phyloP scores from a whole-genome alignment of 2,329 filamentous ascomycete genomes.

The Fusarium avenaceum region DNA sequence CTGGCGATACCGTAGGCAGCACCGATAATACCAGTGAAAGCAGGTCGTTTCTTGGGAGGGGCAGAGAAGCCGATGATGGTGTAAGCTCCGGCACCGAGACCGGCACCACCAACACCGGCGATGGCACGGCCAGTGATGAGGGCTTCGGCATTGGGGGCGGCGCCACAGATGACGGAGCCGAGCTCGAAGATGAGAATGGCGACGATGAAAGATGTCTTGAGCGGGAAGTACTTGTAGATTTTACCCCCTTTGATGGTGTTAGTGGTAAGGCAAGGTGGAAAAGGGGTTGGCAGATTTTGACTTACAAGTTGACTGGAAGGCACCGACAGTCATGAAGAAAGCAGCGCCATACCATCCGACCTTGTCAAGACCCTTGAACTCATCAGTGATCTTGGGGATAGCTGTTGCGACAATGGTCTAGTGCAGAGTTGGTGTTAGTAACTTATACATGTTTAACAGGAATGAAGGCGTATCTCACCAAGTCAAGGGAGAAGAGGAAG shows the following conservation, averaged over 20 bases:
- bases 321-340: conserved; percentile 64
- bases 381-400: conserved; percentile 68
- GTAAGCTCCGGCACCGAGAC: conserved; percentile 63
- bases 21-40: conserved; percentile 57
- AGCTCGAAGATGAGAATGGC: conserved; percentile 67
- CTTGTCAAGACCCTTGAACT: conserved; percentile 65
- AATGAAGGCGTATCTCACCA: conserved; percentile 50
- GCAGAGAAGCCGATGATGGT: conserved; percentile 64
- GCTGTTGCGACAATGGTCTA: conserved; percentile 70
- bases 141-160: conserved; percentile 61
- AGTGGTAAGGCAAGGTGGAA: conserved; percentile 9
- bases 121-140: conserved; percentile 67
- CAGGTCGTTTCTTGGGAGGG: conserved; percentile 53
- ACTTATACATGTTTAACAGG: not conserved
- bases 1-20: conserved; percentile 55
- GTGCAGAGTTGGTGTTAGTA: conserved; percentile 14
- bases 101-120: conserved; percentile 62
- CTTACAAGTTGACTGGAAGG: conserved; percentile 60
- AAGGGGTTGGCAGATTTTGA: conserved; percentile 13
- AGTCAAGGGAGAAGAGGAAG: conserved; percentile 65
- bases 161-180: conserved; percentile 65
- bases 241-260: conserved; percentile 58
- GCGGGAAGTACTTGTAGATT: conserved; percentile 65
- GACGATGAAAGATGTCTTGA: conserved; percentile 64
- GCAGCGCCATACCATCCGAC: conserved; percentile 72